Base-by-base conservation (phyloP, 163 green algal species). In the Volvox carteri region DNA sequence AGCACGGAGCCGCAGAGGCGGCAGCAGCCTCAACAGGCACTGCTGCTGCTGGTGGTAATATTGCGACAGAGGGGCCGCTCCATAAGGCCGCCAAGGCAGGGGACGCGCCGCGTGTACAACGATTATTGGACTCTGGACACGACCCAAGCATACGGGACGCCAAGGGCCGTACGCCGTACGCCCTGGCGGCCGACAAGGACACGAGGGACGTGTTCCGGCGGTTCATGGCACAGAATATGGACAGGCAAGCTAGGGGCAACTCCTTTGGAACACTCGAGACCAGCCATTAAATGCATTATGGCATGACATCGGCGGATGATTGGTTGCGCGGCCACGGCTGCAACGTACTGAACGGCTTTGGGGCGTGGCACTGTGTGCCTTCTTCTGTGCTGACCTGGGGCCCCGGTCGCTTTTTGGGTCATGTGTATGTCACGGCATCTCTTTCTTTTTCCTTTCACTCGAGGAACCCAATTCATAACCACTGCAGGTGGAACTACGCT, bases 191-290 rank as follows among this genome's bases (percentile, higher is more conserved):
- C 14, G 87, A 94, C 87, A 97, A 96, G 90, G 78, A 91, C 50
- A 90, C 92, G n/a, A 87, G 92, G 11, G 95, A 98, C 86, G 94
- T 90, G 1, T 97, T 97, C 88, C 87, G 96, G 25, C 92, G 95
- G 58, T 94, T 87, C 85, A 96, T 96, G 94, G 95, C 93, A 8
- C 75, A 35, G 0, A 60, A 93, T 11, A 87, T 87, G 11, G 91
- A 90, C 23, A 75, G 48, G 73, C 81, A 56, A 37, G 78, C 42
- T n/a, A n/a, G n/a, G n/a, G n/a, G n/a, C n/a, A n/a, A n/a, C n/a
- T n/a, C n/a, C n/a, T n/a, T n/a, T n/a, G n/a, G n/a, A n/a, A n/a
- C n/a, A n/a, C n/a, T n/a, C n/a, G n/a, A n/a, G n/a, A n/a, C n/a
- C n/a, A n/a, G n/a, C n/a, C n/a, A n/a, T n/a, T n/a, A n/a, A n/a